Conservation (phyloP, 257 asterid genomes). For the Solanum virginianum region DNA sequence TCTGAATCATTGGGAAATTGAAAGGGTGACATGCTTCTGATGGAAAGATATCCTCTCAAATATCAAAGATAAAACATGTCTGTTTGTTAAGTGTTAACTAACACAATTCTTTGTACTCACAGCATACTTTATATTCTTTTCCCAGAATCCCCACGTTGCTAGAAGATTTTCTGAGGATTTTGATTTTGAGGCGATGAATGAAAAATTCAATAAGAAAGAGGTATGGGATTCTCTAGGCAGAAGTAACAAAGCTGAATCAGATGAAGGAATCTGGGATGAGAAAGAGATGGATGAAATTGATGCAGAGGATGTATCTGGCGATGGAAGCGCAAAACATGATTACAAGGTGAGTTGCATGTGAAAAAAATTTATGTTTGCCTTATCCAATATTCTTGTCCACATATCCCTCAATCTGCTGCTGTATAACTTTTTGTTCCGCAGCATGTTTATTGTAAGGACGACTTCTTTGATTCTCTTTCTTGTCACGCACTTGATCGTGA, state of each 20-base stretch:
- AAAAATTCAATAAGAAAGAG: constrained; percentile 22
- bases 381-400: neutral
- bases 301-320: neutral
- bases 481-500: constrained; percentile 1
- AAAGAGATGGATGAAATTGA: neutral
- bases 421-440: neutral
- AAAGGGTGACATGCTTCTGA: neutral
- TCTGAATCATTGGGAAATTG: neutral
- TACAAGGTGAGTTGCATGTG: neutral
- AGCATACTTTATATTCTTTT: neutral
- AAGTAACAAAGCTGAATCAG: constrained; percentile 6
- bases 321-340: constrained; percentile 1
- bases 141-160: constrained; percentile 3
- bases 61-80: neutral
- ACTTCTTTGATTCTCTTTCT: constrained; percentile 22
- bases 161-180: constrained; percentile 12
- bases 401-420: neutral
- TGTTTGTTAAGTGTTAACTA: neutral
- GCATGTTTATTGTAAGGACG: constrained; percentile 16
- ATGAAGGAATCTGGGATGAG: neutral
- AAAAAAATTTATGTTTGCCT: neutral
- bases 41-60: neutral
- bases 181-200: constrained; percentile 27
- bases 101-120: neutral
- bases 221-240: constrained; percentile 17